Evolutionary conservation across 352 stramenopile genomes (phyloP), one percentile per base, ranked within the genome.

Genomic region (Phytophthora idaei): DNA sequence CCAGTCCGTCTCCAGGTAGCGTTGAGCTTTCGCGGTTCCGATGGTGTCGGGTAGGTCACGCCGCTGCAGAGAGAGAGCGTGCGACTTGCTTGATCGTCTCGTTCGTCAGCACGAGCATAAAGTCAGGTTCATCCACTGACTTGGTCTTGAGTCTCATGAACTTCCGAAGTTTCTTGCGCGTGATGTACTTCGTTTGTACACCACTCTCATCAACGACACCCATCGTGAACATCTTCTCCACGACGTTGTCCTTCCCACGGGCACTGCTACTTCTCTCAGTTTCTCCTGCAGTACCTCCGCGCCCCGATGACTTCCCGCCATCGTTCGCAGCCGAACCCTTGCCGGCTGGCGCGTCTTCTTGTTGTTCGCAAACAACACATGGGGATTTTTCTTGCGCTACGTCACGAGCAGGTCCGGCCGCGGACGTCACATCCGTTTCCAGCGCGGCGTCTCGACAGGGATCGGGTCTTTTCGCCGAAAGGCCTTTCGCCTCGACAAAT

Each of bases 91-190:
- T 47, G 15, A 47, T 47, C n/a, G 10, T 47, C 15, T 47, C 41
- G 41, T 47, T 47, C 41, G 41, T 47, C 41, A 47, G n/a, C 27
- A 47, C 41, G 2, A 47, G 7, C 41, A 47, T 47, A 15, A 47
- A 47, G 4, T 47, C 41, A 10, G 14, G 41, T 27, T 42, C 11
- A 1, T 42, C 36, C 4, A 47, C 27, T 15, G 41, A 47, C 41
- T 47, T 47, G 41, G 41, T 47, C 41, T 47, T 27, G 15, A 47
- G 12, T 28, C 41, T 47, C 17, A 28, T 3, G 41, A 47, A 47
- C 41, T 47, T 47, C n/a, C 41, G 15, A 0, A 47, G 8, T 27
- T 47, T 47, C 4, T 47, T 47, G 2, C 15, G 0, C 15, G n/a
- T 28, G n/a, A 47, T 28, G 41, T 12, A 47, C 15, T 47, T 42